phyloP scores from a whole-genome alignment of 2,329 filamentous ascomycete genomes.

The Aspergillus quadrilineatus region DNA sequence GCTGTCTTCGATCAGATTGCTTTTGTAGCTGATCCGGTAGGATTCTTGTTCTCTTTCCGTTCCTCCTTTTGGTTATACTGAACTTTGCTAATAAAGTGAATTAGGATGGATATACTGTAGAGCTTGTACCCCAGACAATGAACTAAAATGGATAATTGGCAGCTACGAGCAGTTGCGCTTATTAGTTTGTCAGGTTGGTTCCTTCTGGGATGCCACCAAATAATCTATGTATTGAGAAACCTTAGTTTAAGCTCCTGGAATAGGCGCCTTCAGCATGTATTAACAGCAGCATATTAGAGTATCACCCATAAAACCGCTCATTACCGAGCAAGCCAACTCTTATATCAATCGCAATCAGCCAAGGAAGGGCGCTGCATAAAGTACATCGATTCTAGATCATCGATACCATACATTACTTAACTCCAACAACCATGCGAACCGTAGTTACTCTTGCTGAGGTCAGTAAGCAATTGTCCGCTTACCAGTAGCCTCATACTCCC shows the following conservation, averaged over 20 bases:
- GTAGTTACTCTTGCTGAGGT: not conserved
- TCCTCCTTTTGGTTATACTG: not conserved
- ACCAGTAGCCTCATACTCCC: constrained; percentile 20
- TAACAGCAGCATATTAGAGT: no score
- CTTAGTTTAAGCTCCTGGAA: not conserved
- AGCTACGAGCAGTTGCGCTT: no score
- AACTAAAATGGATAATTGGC: not conserved
- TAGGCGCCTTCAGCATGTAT: no score
- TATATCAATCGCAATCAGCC: no score
- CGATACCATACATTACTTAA: not conserved
- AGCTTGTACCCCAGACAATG: constrained; percentile 34
- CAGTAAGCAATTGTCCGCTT: no score
- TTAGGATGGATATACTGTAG: constrained; percentile 37
- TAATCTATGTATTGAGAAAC: no score
- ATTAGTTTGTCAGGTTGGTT: no score
- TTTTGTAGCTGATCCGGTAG: constrained; percentile 41
- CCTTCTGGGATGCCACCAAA: no score
- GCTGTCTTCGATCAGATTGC: constrained; percentile 38
- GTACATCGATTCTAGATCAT: not conserved
- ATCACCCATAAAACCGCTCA: no score
- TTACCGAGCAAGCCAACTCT: no score
- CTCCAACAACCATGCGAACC: not conserved
- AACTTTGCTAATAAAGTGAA: constrained; percentile 1
- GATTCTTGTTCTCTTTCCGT: constrained; percentile 14
- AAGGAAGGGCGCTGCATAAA: not conserved